These are phyloP conservation scores for Hymenoscyphus fructigenus DNA, from an alignment of 2,329 filamentous ascomycete species.

Conservation along the genomic window DNA sequence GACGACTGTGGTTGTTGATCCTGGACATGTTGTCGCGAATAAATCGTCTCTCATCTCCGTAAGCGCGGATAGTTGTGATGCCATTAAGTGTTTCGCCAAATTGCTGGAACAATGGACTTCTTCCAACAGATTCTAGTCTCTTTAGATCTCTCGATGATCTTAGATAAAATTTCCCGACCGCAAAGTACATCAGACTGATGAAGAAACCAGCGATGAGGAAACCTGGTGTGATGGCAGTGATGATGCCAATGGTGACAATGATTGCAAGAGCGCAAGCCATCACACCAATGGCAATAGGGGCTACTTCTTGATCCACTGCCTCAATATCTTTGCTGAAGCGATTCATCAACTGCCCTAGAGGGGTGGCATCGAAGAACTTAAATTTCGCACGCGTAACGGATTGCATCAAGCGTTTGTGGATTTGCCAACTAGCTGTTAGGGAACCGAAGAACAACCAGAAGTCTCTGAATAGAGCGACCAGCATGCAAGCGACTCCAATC, in stretches of 20 bases:
- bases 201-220: conserved; percentile 86
- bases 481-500: conserved; percentile 74
- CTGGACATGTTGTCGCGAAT: conserved; percentile 84
- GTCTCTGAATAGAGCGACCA: conserved; percentile 81
- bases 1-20: conserved; percentile 88
- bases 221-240: conserved; percentile 82
- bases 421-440: conserved; percentile 77
- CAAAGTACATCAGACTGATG: conserved; percentile 79
- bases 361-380: conserved; percentile 96
- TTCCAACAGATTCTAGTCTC: conserved; percentile 87
- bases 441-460: conserved; percentile 91
- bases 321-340: conserved; percentile 98
- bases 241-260: conserved; percentile 82
- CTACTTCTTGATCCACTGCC: conserved; percentile 91
- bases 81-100: conserved; percentile 94
- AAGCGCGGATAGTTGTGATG: conserved; percentile 95
- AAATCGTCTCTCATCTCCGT: conserved; percentile 90
- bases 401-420: conserved; percentile 77
- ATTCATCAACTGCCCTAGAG: conserved; percentile 95
- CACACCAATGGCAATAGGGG: conserved; percentile 80
- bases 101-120: conserved; percentile 94
- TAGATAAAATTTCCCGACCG: conserved; percentile 85
- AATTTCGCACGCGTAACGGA: conserved; percentile 87
- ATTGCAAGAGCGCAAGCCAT: conserved; percentile 66
- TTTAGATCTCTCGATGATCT: conserved; percentile 93